Evolutionary conservation across 495 filamentous ascomycete species (phyloP).

Genomic region (Gamarada debralockiae): DNA sequence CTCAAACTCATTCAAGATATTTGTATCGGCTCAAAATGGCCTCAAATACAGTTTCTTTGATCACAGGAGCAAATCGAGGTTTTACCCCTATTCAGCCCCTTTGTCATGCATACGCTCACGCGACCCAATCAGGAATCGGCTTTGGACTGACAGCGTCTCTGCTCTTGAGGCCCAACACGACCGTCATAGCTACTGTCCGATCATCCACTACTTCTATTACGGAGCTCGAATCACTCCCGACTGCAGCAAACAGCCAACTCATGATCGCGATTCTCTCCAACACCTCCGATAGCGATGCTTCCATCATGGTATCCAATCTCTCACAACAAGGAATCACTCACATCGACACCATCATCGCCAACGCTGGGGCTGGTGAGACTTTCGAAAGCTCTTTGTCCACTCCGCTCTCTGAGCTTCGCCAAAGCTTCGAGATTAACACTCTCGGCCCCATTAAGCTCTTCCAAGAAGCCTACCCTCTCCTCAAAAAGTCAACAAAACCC

Average conservation of each 20-base stretch:
- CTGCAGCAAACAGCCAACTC: constrained; percentile 5
- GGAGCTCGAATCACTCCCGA: constrained; percentile 8
- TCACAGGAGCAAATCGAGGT: constrained; percentile 23
- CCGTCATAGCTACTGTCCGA: constrained; percentile 20
- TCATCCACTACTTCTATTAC: background rate
- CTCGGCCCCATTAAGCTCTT: constrained; percentile 29
- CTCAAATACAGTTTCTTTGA: constrained; percentile 11
- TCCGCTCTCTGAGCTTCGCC: constrained; percentile 6
- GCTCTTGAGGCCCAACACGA: constrained; percentile 17
- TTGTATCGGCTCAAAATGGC: constrained; percentile 4
- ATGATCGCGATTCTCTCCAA: constrained; percentile 2
- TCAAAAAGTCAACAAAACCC: constrained; percentile 2
- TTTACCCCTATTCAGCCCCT: constrained; percentile 14
- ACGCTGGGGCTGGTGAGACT: constrained; percentile 13
- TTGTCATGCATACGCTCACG: constrained; percentile 2
- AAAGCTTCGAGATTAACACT: constrained; percentile 30
- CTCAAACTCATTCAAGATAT: too few species aligned
- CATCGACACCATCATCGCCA: constrained; percentile 21
- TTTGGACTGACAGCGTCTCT: constrained; percentile 8
- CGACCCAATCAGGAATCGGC: constrained; percentile 19
- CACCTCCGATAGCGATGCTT: background rate
- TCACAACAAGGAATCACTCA: background rate
- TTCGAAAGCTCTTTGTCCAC: constrained; percentile 5
- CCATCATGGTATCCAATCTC: background rate
- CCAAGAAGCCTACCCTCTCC: constrained; percentile 25